A percentile compares a stretch with the other conserved stretches of the same genome.
Conservation (phyloP, 176 grass and related monocot species). For the Pharus latifolius region DNA sequence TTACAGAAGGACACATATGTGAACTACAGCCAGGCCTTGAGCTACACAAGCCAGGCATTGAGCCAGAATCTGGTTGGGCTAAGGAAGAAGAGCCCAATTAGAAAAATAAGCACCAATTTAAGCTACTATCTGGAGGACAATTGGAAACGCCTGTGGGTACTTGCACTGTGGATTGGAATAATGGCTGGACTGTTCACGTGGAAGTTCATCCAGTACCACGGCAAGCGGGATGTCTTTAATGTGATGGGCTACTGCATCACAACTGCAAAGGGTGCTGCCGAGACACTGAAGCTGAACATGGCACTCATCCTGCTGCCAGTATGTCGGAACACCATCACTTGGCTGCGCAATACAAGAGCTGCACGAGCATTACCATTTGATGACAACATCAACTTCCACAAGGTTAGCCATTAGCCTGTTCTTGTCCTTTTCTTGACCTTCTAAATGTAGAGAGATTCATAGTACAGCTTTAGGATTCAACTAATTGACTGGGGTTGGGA, state of each 20-base stretch:
- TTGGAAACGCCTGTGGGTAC: conserved; percentile 91
- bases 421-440: background rate
- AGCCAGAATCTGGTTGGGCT: conserved; percentile 73
- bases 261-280: conserved; percentile 79
- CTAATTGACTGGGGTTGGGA: background rate
- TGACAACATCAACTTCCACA: conserved; percentile 96
- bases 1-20: conserved; percentile 89
- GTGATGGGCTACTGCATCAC: conserved; percentile 95
- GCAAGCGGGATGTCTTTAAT: conserved; percentile 47
- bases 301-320: conserved; percentile 86
- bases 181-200: conserved; percentile 83
- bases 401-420: conserved; percentile 37
- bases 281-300: conserved; percentile 98
- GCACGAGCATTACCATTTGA: conserved; percentile 75
- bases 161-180: conserved; percentile 71
- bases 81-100: conserved; percentile 43
- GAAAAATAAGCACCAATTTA: conserved; percentile 61
- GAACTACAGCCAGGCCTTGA: conserved; percentile 84
- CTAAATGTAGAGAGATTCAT: background rate
- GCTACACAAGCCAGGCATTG: conserved; percentile 73
- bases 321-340: conserved; percentile 94
- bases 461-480: background rate
- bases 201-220: conserved; percentile 96
- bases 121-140: conserved; percentile 92
- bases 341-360: conserved; percentile 74